Percentiles rank a stretch among this genome's conserved stretches.
Evolutionary conservation across 2,329 filamentous ascomycete genomes (phyloP).

Genomic region (Cytospora piceae): DNA sequence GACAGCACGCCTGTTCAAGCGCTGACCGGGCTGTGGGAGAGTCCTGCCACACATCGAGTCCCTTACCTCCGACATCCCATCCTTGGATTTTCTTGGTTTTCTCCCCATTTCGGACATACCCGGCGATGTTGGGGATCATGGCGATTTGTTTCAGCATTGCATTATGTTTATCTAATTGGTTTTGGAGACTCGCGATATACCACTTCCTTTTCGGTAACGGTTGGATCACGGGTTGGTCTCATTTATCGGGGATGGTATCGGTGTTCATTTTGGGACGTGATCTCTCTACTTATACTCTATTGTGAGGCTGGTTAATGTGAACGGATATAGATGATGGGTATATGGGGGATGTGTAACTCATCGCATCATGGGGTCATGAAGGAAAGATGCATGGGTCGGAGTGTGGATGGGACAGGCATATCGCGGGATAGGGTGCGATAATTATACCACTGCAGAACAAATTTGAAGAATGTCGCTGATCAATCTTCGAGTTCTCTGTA

Average conservation of each 20-base stretch:
- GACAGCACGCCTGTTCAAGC: slow-evolving; percentile 23
- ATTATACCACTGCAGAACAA: neutral
- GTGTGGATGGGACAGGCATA: neutral
- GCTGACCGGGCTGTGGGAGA: slow-evolving; percentile 25
- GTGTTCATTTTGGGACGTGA: slow-evolving; percentile 1
- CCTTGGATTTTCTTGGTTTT: neutral
- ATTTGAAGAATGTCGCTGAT: neutral
- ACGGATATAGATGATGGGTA: neutral
- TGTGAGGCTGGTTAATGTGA: neutral
- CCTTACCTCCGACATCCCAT: neutral
- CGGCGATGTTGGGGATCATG: slow-evolving; percentile 2
- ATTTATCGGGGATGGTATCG: neutral
- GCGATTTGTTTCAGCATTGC: slow-evolving; percentile 2
- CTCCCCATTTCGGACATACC: slow-evolving; percentile 7
- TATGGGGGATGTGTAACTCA: neutral
- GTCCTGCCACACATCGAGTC: slow-evolving; percentile 11
- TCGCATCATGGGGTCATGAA: neutral
- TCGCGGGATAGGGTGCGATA: neutral
- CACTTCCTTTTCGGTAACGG: slow-evolving; percentile 5
- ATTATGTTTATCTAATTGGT: neutral
- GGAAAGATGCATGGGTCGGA: neutral
- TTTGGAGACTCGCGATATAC: slow-evolving; percentile 21
- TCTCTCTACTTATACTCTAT: neutral
- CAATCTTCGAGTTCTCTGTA: neutral
- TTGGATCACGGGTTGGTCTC: neutral